phyloP scores from a whole-genome alignment of 495 filamentous ascomycete genomes.

The Xylaria acuta region DNA sequence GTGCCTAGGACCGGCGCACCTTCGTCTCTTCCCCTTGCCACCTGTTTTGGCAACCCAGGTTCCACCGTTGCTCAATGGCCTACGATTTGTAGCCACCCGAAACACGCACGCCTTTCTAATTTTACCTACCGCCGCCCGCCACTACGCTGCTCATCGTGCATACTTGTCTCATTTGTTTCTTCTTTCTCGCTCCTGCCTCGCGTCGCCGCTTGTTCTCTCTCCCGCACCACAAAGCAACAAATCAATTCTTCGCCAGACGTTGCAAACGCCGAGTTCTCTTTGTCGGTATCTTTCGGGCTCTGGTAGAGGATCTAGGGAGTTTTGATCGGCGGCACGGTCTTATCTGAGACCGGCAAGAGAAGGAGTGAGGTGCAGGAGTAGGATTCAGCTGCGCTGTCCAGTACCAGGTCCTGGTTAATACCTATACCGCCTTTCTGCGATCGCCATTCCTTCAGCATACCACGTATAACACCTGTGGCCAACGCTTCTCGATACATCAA shows the following conservation, averaged over 20 bases:
- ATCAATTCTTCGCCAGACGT: constrained; percentile 14
- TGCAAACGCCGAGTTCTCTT: constrained; percentile 5
- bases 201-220: background rate
- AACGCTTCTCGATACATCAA: background rate
- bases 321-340: constrained; percentile 17
- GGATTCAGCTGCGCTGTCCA: constrained; percentile 46
- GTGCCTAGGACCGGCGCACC: constrained; percentile 10
- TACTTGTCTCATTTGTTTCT: constrained; percentile 26
- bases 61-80: constrained; percentile 23
- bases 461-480: background rate
- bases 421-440: constrained; percentile 22
- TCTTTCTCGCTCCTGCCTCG: constrained; percentile 4
- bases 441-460: constrained; percentile 20
- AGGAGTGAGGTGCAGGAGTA: constrained; percentile 31
- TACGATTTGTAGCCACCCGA: constrained; percentile 27
- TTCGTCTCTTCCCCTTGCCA: constrained; percentile 19
- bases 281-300: background rate
- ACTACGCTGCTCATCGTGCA: constrained; percentile 17
- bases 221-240: background rate
- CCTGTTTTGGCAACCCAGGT: constrained; percentile 6
- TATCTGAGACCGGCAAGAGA: constrained; percentile 34
- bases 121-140: constrained; percentile 10
- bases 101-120: constrained; percentile 29
- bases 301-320: constrained; percentile 1
- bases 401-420: constrained; percentile 29